Conservation (phyloP, 495 filamentous ascomycete genomes). For the Talaromyces thailandensis region DNA sequence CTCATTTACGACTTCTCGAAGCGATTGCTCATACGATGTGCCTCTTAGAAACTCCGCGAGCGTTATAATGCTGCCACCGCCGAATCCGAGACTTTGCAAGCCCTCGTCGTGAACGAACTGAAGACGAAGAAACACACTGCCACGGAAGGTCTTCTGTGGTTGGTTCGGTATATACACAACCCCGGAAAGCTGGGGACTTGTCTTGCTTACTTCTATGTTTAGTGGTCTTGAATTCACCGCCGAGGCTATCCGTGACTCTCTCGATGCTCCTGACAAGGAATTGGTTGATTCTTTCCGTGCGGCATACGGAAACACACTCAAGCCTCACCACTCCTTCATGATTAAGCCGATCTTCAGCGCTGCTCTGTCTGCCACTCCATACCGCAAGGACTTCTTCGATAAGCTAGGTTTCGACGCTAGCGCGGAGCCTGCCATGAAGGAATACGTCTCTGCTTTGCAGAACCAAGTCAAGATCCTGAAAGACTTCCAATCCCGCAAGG, state of each 20-base stretch:
- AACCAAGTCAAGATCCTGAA: constrained; percentile 67
- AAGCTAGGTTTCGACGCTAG: constrained; percentile 63
- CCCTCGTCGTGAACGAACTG: constrained; percentile 75
- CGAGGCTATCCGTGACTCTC: constrained; percentile 70
- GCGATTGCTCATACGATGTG: constrained; percentile 9
- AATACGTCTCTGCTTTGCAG: constrained; percentile 69
- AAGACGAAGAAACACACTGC: constrained; percentile 79
- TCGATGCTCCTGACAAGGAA: constrained; percentile 56
- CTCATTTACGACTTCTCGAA: neutral
- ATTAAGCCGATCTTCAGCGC: constrained; percentile 83
- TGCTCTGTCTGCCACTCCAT: constrained; percentile 87
- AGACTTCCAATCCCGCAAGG: constrained; percentile 56
- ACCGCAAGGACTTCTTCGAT: constrained; percentile 79
- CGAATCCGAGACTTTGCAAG: constrained; percentile 72
- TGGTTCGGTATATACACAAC: constrained; percentile 58
- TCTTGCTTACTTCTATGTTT: constrained; percentile 1
- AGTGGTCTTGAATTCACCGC: constrained; percentile 91
- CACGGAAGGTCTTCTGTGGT: constrained; percentile 84
- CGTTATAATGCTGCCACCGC: constrained; percentile 67
- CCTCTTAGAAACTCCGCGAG: constrained; percentile 75
- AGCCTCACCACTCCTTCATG: constrained; percentile 79
- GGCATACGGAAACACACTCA: constrained; percentile 79
- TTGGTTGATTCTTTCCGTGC: constrained; percentile 76
- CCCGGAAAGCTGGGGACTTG: constrained; percentile 5
- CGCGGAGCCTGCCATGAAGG: constrained; percentile 47